Evolutionary conservation across 192 early-diverging fungal species (phyloP), one percentile per base, ranked within the genome.

Genomic region (Gaertneriomyces sp.): DNA sequence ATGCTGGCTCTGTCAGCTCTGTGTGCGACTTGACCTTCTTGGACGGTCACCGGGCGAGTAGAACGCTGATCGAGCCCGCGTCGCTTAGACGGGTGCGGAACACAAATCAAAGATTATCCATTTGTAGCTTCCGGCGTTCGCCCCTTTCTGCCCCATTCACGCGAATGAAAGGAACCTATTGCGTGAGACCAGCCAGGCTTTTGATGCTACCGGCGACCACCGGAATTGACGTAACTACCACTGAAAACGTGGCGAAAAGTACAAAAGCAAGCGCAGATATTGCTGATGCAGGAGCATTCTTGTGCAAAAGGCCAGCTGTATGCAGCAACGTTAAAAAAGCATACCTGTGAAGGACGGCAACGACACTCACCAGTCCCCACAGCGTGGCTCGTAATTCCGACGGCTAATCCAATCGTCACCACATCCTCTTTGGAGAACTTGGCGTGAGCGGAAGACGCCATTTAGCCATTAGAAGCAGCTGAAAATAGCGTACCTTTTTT

Each of bases 251-350:
- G 8, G 19, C 62, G 42, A 64, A 64, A 7, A 64, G 4, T 9
- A 64, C 50, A 54, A 64, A 64, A 3, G 50, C 42, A n/a, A 64
- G 42, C 25, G 62, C 50, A 5, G 62, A 64, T 20, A 64, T 17
- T 19, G 62, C 62, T 7, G 50, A 47, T 33, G 62, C 62, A n/a
- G 47, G 44, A 6, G 62, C 50, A 51, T 64, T 53, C 42, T n/a
- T 19, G 14, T 42, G n/a, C 20, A 51, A 51, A 16, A 51, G 19
- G 19, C n/a, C n/a, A 16, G 49, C 49, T 51, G 19, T 8, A 38
- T 19, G 33, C 4, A 16, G 19, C n/a, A 3, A n/a, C 20, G n/a
- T 51, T 19, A 19, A 5, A 19, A 19, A 16, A n/a, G 49, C 20
- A 3, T 51, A 19, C 49, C 49, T 51, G n/a, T 19, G 4, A 6